These are phyloP conservation scores for Glebionis coronaria DNA, from an alignment of 129 eudicot species.

Conservation along the genomic window DNA sequence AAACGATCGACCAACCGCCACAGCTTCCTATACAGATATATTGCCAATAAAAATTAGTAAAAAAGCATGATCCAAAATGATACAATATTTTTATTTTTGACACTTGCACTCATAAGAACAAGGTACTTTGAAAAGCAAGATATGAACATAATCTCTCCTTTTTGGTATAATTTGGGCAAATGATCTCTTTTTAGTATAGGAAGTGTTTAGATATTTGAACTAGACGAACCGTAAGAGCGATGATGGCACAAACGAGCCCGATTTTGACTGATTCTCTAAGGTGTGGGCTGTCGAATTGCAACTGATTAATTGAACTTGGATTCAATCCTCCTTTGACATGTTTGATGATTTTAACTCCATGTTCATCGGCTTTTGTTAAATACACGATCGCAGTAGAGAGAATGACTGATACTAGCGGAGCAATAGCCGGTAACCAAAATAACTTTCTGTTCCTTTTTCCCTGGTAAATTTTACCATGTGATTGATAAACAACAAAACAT, in stretches of 20 bases:
- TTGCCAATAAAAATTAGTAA: neutral
- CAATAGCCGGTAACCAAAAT: slow-evolving; percentile 93
- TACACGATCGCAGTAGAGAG: slow-evolving; percentile 69
- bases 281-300: slow-evolving; percentile 51
- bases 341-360: slow-evolving; percentile 70
- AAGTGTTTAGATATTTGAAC: neutral
- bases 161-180: too few relatives aligned
- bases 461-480: slow-evolving; percentile 35
- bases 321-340: slow-evolving; percentile 56
- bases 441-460: slow-evolving; percentile 65
- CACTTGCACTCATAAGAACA: too few relatives aligned
- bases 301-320: slow-evolving; percentile 45
- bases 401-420: slow-evolving; percentile 73
- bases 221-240: slow-evolving; percentile 46
- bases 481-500: neutral
- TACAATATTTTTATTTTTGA: neutral
- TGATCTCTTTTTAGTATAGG: neutral
- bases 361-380: slow-evolving; percentile 63
- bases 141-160: too few relatives aligned
- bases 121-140: too few relatives aligned
- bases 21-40: slow-evolving; percentile 55
- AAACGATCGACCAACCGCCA: slow-evolving; percentile 76
- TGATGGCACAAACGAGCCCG: slow-evolving; percentile 49
- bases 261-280: slow-evolving; percentile 44
- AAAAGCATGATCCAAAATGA: neutral